phyloP scores from a whole-genome alignment of 2,329 filamentous ascomycete species.

The Monosporascus sp. region DNA sequence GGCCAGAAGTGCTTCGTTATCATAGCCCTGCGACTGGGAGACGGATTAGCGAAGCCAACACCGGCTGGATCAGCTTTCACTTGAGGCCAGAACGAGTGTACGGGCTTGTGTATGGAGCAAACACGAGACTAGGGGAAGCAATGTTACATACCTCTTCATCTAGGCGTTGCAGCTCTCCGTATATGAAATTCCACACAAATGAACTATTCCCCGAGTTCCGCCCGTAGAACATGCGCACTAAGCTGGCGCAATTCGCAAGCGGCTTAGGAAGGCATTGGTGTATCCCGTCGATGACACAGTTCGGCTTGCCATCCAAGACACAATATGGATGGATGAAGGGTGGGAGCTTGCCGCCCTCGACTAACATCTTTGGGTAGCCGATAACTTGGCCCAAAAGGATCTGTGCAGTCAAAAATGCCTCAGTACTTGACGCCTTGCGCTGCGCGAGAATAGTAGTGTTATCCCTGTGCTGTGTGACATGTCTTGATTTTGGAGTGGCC shows the following conservation, averaged over 20 bases:
- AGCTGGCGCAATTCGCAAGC: constrained; percentile 20
- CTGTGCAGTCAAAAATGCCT: constrained; percentile 15
- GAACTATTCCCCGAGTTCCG: constrained; percentile 13
- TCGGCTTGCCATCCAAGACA: constrained; percentile 6
- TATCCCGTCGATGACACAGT: constrained; percentile 12
- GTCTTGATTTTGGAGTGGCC: too few species aligned
- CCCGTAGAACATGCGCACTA: constrained; percentile 17
- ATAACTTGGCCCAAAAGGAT: constrained; percentile 18
- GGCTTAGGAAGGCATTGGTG: constrained; percentile 21
- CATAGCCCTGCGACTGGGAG: neutral
- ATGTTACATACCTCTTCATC: constrained; percentile 9
- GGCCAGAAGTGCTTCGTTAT: constrained; percentile 5
- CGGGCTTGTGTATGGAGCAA: too few species aligned
- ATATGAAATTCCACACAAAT: constrained; percentile 21
- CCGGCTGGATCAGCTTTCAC: too few species aligned
- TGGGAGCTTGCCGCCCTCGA: constrained; percentile 14
- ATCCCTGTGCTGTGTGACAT: too few species aligned
- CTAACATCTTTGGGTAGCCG: constrained; percentile 18
- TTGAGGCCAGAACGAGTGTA: too few species aligned
- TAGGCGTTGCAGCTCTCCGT: constrained; percentile 15
- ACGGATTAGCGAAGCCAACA: too few species aligned
- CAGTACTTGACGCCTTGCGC: constrained; percentile 1
- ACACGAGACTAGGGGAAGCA: constrained; percentile 2
- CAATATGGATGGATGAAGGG: constrained; percentile 25
- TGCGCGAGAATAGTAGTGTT: neutral